These are phyloP conservation scores for Rauvolfia tetraphylla DNA, from an alignment of 257 asterid genomes.

Conservation along the genomic window DNA sequence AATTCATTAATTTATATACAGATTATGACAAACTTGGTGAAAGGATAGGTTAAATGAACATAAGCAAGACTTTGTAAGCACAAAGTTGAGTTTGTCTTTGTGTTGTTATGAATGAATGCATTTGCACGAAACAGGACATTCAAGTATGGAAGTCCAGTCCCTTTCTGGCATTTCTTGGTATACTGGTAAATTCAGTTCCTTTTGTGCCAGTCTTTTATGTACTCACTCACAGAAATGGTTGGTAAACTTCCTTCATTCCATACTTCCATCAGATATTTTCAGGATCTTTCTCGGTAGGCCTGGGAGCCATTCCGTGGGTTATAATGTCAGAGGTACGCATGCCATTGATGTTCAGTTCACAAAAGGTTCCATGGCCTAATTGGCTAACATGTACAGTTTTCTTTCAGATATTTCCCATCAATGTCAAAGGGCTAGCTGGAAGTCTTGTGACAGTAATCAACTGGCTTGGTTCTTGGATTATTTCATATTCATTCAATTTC, in stretches of 20 bases:
- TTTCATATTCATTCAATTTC: conserved; percentile 74
- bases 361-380: neutral
- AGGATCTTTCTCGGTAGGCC: conserved; percentile 76
- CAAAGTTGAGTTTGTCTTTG: neutral
- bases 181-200: conserved; percentile 51
- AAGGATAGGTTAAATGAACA: neutral
- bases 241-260: neutral
- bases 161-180: conserved; percentile 61
- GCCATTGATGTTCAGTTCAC: neutral
- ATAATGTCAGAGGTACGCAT: conserved; percentile 88
- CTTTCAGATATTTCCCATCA: conserved; percentile 79
- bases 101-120: conserved; percentile 16
- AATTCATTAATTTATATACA: neutral
- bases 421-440: conserved; percentile 82
- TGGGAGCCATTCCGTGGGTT: conserved; percentile 96
- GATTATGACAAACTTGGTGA: neutral
- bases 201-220: neutral
- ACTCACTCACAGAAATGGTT: neutral
- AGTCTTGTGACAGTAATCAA: conserved; percentile 78
- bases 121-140: conserved; percentile 46
- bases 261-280: conserved; percentile 49
- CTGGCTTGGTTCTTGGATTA: conserved; percentile 85
- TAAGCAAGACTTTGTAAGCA: neutral
- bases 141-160: conserved; percentile 65
- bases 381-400: neutral